Conservation (phyloP, 371 early-diverging fungal species). For the Mucor velutinosus region DNA sequence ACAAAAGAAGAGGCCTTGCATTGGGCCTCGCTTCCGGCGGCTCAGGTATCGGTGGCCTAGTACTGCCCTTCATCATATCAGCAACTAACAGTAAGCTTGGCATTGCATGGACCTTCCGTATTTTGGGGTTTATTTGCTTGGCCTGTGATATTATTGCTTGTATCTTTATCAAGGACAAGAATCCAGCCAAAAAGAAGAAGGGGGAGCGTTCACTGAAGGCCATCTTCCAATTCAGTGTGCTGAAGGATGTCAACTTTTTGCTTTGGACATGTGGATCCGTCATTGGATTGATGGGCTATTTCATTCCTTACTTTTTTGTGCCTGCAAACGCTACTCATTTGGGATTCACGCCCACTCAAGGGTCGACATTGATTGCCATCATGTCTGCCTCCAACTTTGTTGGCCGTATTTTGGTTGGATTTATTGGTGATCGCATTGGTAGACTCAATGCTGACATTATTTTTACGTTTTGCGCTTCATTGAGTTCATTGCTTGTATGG, state of each 20-base stretch:
- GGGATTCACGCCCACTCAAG: slow-evolving; percentile 32
- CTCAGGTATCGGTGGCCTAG: slow-evolving; percentile 77
- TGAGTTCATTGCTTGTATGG: slow-evolving; percentile 63
- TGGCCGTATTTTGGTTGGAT: slow-evolving; percentile 34
- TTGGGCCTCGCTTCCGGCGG: slow-evolving; percentile 77
- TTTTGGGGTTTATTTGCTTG: slow-evolving; percentile 55
- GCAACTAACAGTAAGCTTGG: slow-evolving; percentile 58
- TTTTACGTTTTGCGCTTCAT: slow-evolving; percentile 45
- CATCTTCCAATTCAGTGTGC: slow-evolving; percentile 11
- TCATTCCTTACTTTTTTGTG: slow-evolving; percentile 38
- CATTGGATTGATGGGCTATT: slow-evolving; percentile 36
- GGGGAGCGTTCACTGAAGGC: slow-evolving; percentile 10
- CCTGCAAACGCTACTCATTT: slow-evolving; percentile 36
- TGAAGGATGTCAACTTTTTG: slow-evolving; percentile 19
- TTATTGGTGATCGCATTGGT: slow-evolving; percentile 55
- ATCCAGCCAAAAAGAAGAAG: slow-evolving; percentile 19
- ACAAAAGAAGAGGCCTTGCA: slow-evolving; percentile 65
- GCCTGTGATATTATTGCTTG: slow-evolving; percentile 36
- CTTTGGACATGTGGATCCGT: slow-evolving; percentile 31
- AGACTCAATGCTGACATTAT: slow-evolving; percentile 55
- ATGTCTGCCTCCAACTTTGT: slow-evolving; percentile 32
- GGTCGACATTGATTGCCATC: slow-evolving; percentile 31
- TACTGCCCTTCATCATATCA: slow-evolving; percentile 66
- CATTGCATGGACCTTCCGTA: slow-evolving; percentile 56
- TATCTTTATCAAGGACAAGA: slow-evolving; percentile 41